phyloP scores from a whole-genome alignment of 2,329 filamentous ascomycete genomes.

The Clonostachys byssicola region DNA sequence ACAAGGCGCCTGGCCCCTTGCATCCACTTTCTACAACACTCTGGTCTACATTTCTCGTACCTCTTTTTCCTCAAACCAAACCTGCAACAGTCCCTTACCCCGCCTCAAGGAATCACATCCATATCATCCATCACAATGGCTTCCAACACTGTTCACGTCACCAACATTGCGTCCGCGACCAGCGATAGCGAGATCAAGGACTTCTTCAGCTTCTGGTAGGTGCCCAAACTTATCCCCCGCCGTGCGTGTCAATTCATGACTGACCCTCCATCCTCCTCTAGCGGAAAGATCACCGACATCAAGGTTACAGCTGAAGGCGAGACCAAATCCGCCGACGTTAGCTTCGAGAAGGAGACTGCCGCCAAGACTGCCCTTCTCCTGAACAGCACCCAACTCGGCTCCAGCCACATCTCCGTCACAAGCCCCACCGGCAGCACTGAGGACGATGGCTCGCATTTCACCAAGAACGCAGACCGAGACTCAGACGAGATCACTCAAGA shows the following conservation, averaged over 20 bases:
- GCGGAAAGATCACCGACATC: conserved; percentile 86
- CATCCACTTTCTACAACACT: conserved; percentile 27
- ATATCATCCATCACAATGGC: conserved; percentile 39
- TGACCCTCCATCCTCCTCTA: conserved; percentile 23
- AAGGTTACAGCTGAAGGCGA: conserved; percentile 67
- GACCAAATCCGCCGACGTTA: conserved; percentile 82
- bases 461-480: conserved; percentile 51
- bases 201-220: conserved; percentile 95
- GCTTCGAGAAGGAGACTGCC: conserved; percentile 94
- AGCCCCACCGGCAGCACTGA: conserved; percentile 62
- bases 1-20: not conserved
- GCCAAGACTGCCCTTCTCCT: conserved; percentile 95
- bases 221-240: not conserved
- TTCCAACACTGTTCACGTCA: conserved; percentile 73
- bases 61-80: conserved; percentile 1
- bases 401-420: conserved; percentile 75
- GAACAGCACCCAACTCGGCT: conserved; percentile 91
- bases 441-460: conserved; percentile 54
- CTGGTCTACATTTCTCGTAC: conserved; percentile 23
- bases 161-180: conserved; percentile 80
- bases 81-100: conserved; percentile 1
- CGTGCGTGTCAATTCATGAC: not conserved
- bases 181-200: conserved; percentile 88
- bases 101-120: not conserved
- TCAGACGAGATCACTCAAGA: conserved; percentile 80